These are phyloP conservation scores for Trypethelium eluteriae DNA, from an alignment of 495 filamentous ascomycete species.

Conservation along the genomic window DNA sequence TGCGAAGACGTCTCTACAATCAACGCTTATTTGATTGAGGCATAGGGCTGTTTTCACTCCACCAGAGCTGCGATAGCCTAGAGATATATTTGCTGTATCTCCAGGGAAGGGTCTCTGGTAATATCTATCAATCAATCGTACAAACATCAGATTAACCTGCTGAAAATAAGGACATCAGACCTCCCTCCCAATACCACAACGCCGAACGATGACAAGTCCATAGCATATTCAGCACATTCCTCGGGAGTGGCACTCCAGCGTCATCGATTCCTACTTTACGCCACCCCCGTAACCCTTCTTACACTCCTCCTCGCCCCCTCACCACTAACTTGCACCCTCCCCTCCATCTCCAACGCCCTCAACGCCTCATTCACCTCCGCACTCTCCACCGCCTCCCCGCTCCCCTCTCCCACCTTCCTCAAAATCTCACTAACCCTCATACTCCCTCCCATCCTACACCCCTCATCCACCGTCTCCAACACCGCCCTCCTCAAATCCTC, in stretches of 20 bases:
- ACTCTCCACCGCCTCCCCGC: slow-evolving; percentile 62
- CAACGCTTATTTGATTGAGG: too few relatives aligned
- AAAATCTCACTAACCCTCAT: slow-evolving; percentile 74
- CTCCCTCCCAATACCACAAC: background rate
- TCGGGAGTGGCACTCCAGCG: too few relatives aligned
- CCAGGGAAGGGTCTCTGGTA: background rate
- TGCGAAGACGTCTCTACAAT: too few relatives aligned
- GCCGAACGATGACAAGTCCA: background rate
- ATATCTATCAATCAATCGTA: background rate
- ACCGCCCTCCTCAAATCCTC: slow-evolving; percentile 79
- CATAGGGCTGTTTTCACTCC: too few relatives aligned
- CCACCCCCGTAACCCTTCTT: slow-evolving; percentile 59
- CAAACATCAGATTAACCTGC: background rate
- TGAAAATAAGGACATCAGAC: background rate
- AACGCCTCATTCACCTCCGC: slow-evolving; percentile 76
- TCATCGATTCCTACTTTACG: slow-evolving; percentile 22
- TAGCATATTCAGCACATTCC: background rate
- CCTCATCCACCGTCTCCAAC: slow-evolving; percentile 65
- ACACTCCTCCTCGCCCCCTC: slow-evolving; percentile 79
- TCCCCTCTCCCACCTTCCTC: slow-evolving; percentile 64
- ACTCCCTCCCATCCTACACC: slow-evolving; percentile 49
- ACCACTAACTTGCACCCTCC: slow-evolving; percentile 68
- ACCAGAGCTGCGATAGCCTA: too few relatives aligned
- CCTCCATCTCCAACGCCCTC: slow-evolving; percentile 74
- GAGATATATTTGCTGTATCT: background rate